phyloP scores from a whole-genome alignment of 805 yeast species.

The Starmerella powellii region DNA sequence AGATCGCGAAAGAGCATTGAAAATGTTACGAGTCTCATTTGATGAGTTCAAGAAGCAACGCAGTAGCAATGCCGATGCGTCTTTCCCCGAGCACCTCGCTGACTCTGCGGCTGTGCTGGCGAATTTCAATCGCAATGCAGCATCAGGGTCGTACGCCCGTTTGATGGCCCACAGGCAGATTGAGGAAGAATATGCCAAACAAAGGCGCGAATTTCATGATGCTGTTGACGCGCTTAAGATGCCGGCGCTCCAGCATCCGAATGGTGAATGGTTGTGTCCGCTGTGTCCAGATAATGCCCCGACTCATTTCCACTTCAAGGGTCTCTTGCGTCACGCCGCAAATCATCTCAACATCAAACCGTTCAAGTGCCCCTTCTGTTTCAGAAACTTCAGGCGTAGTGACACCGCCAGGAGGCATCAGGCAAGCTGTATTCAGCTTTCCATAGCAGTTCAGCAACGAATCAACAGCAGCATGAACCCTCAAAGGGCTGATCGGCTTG shows the following conservation, averaged over 20 bases:
- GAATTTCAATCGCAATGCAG: not conserved
- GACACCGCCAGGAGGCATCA: constrained; percentile 13
- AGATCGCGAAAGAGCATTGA: not conserved
- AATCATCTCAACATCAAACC: constrained; percentile 7
- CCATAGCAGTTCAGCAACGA: not conserved
- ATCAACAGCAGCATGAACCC: not conserved
- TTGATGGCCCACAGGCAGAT: constrained; percentile 3
- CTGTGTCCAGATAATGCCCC: constrained; percentile 4
- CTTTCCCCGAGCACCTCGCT: not conserved
- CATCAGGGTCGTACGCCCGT: constrained; percentile 1
- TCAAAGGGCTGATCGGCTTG: no score
- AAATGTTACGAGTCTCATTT: not conserved
- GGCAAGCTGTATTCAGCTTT: constrained; percentile 4
- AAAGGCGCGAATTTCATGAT: constrained; percentile 8
- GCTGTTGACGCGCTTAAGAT: constrained; percentile 7
- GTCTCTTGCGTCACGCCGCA: constrained; percentile 10
- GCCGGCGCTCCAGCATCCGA: constrained; percentile 5
- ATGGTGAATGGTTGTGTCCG: constrained; percentile 7
- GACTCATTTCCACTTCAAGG: constrained; percentile 5
- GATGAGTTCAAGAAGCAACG: not conserved
- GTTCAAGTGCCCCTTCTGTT: constrained; percentile 11
- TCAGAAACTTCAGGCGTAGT: constrained; percentile 5
- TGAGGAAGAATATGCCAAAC: constrained; percentile 12
- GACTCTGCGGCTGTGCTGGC: constrained; percentile 1
- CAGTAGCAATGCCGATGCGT: not conserved